Conservation (phyloP, 495 filamentous ascomycete genomes). For the Pseudoneurospora amorphoporcata region DNA sequence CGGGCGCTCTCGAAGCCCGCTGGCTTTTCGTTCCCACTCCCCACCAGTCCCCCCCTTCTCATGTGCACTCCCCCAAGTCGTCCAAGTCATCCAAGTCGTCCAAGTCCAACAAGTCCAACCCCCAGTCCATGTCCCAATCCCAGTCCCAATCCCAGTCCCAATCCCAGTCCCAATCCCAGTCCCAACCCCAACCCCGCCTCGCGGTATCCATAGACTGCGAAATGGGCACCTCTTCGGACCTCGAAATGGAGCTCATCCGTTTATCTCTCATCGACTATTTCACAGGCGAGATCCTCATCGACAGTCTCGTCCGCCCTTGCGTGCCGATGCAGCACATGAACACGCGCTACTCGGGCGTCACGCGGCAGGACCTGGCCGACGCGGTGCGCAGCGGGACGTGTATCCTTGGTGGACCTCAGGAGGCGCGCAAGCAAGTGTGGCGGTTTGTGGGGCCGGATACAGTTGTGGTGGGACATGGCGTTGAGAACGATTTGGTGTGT, state of each 20-base stretch:
- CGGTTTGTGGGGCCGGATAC: constrained; percentile 27
- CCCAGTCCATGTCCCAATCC: too few species aligned
- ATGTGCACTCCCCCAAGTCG: too few species aligned
- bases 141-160: too few species aligned
- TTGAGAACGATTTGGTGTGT: constrained; percentile 10
- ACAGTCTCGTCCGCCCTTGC: constrained; percentile 32
- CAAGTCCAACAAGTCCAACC: too few species aligned
- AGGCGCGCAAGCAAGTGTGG: constrained; percentile 25
- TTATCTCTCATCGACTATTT: constrained; percentile 36
- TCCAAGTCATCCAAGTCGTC: too few species aligned
- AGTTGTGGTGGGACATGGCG: constrained; percentile 25
- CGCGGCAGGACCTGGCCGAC: constrained; percentile 8
- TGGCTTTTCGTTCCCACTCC: constrained; percentile 7
- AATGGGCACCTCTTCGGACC: constrained; percentile 26
- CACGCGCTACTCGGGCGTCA: constrained; percentile 31
- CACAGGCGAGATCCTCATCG: constrained; percentile 29
- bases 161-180: too few species aligned
- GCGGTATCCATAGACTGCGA: constrained; percentile 42
- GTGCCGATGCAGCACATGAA: constrained; percentile 30
- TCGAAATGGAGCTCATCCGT: constrained; percentile 31
- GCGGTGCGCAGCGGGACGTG: constrained; percentile 4
- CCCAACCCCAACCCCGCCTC: background rate
- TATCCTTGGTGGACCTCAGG: constrained; percentile 15
- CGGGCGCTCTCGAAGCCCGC: background rate
- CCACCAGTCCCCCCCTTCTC: background rate